phyloP scores from a whole-genome alignment of 331 rosid species.

The Rosa hybrid region DNA sequence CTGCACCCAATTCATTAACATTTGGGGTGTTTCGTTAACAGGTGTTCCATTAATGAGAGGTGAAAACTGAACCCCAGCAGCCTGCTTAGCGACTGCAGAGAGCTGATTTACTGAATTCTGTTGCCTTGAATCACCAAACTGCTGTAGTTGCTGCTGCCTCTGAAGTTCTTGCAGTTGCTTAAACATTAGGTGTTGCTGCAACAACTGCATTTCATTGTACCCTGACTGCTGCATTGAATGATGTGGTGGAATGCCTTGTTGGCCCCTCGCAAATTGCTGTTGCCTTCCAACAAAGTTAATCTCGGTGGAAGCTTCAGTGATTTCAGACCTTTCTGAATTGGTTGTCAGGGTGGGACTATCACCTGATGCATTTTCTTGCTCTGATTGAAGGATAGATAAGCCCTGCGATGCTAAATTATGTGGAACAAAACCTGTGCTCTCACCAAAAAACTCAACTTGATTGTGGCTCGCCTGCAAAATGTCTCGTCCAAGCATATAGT shows the following conservation, averaged over 20 bases:
- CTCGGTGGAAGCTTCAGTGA: constrained; percentile 55
- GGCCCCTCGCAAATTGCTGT: constrained; percentile 46
- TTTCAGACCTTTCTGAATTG: constrained; percentile 62
- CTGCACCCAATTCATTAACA: constrained; percentile 49
- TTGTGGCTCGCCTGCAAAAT: constrained; percentile 35
- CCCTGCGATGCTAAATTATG: constrained; percentile 34
- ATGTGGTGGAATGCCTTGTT: constrained; percentile 38
- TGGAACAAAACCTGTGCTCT: constrained; percentile 34
- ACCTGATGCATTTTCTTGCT: constrained; percentile 55
- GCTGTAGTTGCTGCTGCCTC: constrained; percentile 58
- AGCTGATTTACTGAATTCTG: constrained; percentile 47
- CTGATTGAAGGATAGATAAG: constrained; percentile 31
- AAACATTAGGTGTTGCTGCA: constrained; percentile 54
- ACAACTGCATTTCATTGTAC: constrained; percentile 50
- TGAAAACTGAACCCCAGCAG: constrained; percentile 37
- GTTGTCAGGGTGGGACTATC: constrained; percentile 65
- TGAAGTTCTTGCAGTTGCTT: constrained; percentile 59
- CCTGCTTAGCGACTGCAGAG: constrained; percentile 47
- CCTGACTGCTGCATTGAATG: constrained; percentile 59
- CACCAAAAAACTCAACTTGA: constrained; percentile 35
- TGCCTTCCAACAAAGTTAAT: constrained; percentile 44
- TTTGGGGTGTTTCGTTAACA: constrained; percentile 45
- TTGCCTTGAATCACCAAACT: constrained; percentile 46
- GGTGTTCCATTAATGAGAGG: constrained; percentile 50
- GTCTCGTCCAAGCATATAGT: constrained; percentile 44